phyloP scores from a whole-genome alignment of 176 grass and related monocot species.

The Triticum urartu region DNA sequence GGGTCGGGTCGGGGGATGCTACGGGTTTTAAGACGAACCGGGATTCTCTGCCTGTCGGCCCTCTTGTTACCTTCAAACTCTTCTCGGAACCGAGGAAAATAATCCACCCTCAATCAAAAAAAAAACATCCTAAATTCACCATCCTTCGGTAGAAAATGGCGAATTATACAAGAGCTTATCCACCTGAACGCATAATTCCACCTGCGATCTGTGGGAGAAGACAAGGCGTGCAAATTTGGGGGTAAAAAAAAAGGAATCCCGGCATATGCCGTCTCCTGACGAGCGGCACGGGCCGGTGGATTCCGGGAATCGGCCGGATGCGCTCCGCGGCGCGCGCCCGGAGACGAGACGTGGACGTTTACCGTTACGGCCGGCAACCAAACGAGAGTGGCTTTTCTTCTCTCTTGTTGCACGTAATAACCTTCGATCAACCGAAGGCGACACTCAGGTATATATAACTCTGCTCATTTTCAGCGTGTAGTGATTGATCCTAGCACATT shows the following conservation, averaged over 20 bases:
- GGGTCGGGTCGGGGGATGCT: neutral
- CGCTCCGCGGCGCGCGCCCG: too few species aligned
- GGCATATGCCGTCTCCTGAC: slow-evolving; percentile 1
- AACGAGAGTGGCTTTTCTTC: neutral
- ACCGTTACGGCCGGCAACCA: neutral
- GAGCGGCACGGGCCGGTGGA: neutral
- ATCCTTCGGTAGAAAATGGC: too few species aligned
- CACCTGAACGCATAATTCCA: neutral
- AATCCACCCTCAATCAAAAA: too few species aligned
- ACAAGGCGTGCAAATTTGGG: too few species aligned
- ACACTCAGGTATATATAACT: neutral
- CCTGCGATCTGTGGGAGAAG: too few species aligned
- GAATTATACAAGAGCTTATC: neutral
- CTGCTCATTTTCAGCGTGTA: too few species aligned
- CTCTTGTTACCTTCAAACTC: neutral
- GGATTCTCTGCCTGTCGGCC: neutral
- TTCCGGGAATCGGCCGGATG: neutral
- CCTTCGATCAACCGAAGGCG: neutral
- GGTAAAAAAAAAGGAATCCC: too few species aligned
- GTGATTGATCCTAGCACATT: too few species aligned
- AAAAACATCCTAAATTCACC: too few species aligned
- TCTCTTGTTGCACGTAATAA: too few species aligned
- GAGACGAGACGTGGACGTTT: neutral
- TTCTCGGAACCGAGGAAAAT: neutral
- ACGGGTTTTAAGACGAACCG: neutral